phyloP scores from a whole-genome alignment of 805 yeast species.

The Cyberlindnera bimundalis region DNA sequence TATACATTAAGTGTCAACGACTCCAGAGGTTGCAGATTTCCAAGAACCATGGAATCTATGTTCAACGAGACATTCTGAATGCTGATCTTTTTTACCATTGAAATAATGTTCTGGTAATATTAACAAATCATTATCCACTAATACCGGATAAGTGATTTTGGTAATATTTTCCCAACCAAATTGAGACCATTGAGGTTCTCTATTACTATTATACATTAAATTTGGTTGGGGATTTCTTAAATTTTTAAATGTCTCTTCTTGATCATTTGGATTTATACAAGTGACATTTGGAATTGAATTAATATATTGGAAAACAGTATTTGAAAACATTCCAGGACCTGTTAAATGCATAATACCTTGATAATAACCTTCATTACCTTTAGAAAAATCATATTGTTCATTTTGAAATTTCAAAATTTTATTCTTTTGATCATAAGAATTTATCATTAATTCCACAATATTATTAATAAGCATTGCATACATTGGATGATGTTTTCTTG shows the following conservation, averaged over 20 bases:
- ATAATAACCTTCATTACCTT: conserved; percentile 55
- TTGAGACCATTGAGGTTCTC: conserved; percentile 9
- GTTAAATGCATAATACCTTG: conserved; percentile 57
- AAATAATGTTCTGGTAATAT: conserved; percentile 19
- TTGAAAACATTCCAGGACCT: conserved; percentile 52
- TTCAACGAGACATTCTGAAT: conserved; percentile 13
- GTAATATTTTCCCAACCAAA: conserved; percentile 27
- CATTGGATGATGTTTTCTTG: conserved; percentile 60
- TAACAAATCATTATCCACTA: conserved; percentile 17
- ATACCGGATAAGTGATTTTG: conserved; percentile 15
- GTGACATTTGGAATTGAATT: conserved; percentile 9
- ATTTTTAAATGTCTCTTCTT: conserved; percentile 4
- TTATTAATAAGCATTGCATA: conserved; percentile 50
- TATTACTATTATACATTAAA: conserved; percentile 9
- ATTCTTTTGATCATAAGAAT: conserved; percentile 32
- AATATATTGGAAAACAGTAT: conserved; percentile 26
- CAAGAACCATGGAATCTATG: conserved; percentile 19
- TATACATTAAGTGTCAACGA: not conserved
- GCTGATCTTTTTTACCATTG: conserved; percentile 15
- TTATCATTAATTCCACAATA: conserved; percentile 49
- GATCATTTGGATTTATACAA: conserved; percentile 14
- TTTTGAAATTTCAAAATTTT: conserved; percentile 27
- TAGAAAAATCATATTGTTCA: conserved; percentile 31
- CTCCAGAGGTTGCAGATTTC: conserved; percentile 10
- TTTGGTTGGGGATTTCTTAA: conserved; percentile 11